Evolutionary conservation across 2,329 filamentous ascomycete genomes (phyloP), one percentile per base, ranked within the genome.

Genomic region (Geosmithia putterillii): DNA sequence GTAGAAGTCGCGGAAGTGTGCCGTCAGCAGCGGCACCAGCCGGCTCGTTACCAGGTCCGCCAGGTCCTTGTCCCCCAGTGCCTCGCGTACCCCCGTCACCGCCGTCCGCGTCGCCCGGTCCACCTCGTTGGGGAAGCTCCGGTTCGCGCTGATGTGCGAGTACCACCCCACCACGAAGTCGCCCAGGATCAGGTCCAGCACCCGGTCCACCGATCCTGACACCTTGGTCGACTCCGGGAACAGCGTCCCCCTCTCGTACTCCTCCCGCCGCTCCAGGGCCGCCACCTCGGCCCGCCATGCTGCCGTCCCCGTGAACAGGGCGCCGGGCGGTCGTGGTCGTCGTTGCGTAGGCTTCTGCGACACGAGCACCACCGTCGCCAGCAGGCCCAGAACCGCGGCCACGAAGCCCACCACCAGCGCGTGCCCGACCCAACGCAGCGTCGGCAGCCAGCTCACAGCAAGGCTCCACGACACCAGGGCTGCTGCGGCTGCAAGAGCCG

Each of bases 81-180:
- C 76, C 54, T 88, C 83, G 46, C 79, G 75, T 48, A 96, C 66
- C 52, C 75, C 79, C 41, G 71, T 68, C 47, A 96, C 63, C 12
- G 85, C 86, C 46, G 75, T 66, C 39, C 92, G 79, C 50, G 95
- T 77, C 4, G 79, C 75, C 50, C 74, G 79, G 61, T 98, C 90
- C 45, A 96, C 82, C 62, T 95, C 83, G 58, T 95, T 83, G 45
- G 82, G 70, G 54, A 98, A 98, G 0, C 76, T 73, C 2, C 82
- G 79, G 54, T 83, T 87, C 48, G 71, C 74, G 65, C 86, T 95
- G 57, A 98, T 95, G 54, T 79, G 76, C 25, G 72, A 74, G 61
- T 95, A 96, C 92, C 92, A 98, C 40, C 81, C 82, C 45, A 74
- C 77, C 45, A 98, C 78, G 58, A 94, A 95, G 59, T 95, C 87